phyloP scores from a whole-genome alignment of 2,329 filamentous ascomycete species.

The Torrubiellomyces zombiae region DNA sequence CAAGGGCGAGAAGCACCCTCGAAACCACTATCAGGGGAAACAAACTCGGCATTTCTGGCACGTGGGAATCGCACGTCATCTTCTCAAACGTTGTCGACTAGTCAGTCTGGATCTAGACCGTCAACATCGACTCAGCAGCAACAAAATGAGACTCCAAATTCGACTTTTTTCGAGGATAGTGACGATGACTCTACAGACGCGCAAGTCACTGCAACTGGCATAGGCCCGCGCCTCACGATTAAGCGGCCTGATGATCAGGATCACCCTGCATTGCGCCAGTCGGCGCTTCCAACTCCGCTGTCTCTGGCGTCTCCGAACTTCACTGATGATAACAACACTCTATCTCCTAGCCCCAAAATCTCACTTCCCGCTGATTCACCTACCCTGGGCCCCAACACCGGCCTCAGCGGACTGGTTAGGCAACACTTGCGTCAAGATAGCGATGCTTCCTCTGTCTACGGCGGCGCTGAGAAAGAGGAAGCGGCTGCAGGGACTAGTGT shows the following conservation, averaged over 20 bases:
- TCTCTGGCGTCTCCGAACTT: constrained; percentile 14
- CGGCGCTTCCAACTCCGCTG: constrained; percentile 26
- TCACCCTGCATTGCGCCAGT: constrained; percentile 36
- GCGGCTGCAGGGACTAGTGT: no score
- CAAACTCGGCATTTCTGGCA: constrained; percentile 19
- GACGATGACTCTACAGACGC: constrained; percentile 16
- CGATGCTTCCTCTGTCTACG: constrained; percentile 65
- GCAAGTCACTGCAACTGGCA: constrained; percentile 3
- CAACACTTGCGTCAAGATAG: constrained; percentile 74
- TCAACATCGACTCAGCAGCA: constrained; percentile 12
- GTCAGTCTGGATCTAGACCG: constrained; percentile 14
- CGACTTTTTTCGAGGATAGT: constrained; percentile 29
- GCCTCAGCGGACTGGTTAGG: constrained; percentile 66
- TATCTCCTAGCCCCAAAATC: constrained; percentile 5
- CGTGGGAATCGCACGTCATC: constrained; percentile 31
- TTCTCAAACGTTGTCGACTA: constrained; percentile 17
- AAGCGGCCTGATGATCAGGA: constrained; percentile 34
- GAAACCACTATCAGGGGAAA: no score
- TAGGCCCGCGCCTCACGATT: constrained; percentile 20
- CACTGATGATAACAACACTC: constrained; percentile 11
- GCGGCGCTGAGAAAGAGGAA: constrained; percentile 11
- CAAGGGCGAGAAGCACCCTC: constrained; percentile 51
- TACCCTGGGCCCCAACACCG: constrained; percentile 52
- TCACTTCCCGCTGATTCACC: constrained; percentile 48
- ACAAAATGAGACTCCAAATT: constrained; percentile 15